phyloP scores from a whole-genome alignment of 306 rosid species.

The barrel medic (Medicago truncatula) region MtrunA17r5.0-ANR NC_053049.1:13158501-13159000 shows the following conservation, averaged over 20 bases:
- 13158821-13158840: too few species aligned
- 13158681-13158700: conserved; percentile 61
- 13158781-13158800: conserved; percentile 58
- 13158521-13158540: conserved; percentile 68
- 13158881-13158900: too few species aligned
- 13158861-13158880: too few species aligned
- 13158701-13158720: conserved; percentile 53
- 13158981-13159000: conserved; percentile 63
- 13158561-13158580: conserved; percentile 69
- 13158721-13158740: conserved; percentile 68
- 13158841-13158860: too few species aligned
- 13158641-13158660: neutral
- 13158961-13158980: neutral
- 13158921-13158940: too few species aligned
- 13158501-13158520: conserved; percentile 71
- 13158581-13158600: conserved; percentile 59
- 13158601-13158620: conserved; percentile 49
- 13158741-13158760: conserved; percentile 55
- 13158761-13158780: conserved; percentile 71
- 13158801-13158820: neutral
- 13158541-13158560: conserved; percentile 55
- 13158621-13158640: neutral
- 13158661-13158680: neutral
- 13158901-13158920: too few species aligned
- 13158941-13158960: too few species aligned